phyloP scores from a whole-genome alignment of 1,284 basidiomycete species.

The Cryptococcus sp. region DNA sequence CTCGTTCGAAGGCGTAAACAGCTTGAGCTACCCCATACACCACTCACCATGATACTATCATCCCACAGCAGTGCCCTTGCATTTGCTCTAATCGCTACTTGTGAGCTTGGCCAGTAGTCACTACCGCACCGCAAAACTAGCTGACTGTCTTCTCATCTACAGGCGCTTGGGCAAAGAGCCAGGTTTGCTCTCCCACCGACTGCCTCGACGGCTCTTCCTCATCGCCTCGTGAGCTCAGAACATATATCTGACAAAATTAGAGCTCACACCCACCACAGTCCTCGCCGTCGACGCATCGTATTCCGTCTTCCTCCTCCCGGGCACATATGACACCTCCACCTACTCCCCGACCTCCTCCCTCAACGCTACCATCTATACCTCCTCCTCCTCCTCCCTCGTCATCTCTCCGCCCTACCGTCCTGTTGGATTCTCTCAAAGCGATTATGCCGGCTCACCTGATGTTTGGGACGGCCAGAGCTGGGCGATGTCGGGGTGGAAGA shows the following conservation, averaged over 20 bases:
- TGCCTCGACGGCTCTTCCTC: slow-evolving; percentile 25
- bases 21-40: too few species aligned
- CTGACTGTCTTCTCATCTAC: slow-evolving; percentile 3
- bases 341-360: slow-evolving; percentile 12
- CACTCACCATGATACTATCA: too few species aligned
- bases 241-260: background rate
- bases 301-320: slow-evolving; percentile 17
- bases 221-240: slow-evolving; percentile 21
- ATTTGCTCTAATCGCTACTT: too few species aligned
- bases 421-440: slow-evolving; percentile 14
- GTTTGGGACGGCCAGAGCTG: slow-evolving; percentile 10
- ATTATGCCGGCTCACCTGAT: slow-evolving; percentile 15
- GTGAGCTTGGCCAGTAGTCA: too few species aligned
- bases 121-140: too few species aligned
- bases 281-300: slow-evolving; percentile 10
- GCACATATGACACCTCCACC: slow-evolving; percentile 14
- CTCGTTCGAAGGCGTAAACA: too few species aligned
- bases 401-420: slow-evolving; percentile 26
- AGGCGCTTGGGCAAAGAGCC: slow-evolving; percentile 9
- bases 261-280: slow-evolving; percentile 4
- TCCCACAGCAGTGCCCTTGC: too few species aligned
- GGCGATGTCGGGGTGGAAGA: slow-evolving; percentile 19
- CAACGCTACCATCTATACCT: slow-evolving; percentile 17
- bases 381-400: background rate
- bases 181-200: slow-evolving; percentile 21